Conservation (phyloP, 305 asterid species). For the Rubia tinctorum region DNA sequence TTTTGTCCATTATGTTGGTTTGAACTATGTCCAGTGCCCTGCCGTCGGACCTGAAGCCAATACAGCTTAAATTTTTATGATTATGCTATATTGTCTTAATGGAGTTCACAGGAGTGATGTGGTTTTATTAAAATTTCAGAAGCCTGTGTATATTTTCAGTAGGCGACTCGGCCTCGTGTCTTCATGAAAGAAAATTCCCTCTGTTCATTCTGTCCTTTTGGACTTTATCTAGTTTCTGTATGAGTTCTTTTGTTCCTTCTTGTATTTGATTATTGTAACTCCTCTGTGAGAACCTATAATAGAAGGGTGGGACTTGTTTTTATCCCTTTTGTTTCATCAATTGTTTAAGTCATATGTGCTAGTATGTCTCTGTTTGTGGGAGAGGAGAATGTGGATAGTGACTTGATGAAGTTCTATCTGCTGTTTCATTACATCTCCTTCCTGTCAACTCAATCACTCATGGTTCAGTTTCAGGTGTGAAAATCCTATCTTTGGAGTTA, state of each 20-base stretch:
- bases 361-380: not conserved
- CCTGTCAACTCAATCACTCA: not conserved
- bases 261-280: not conserved
- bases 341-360: not conserved
- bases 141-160: not conserved
- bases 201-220: not conserved
- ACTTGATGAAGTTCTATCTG: not conserved
- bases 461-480: slow-evolving; percentile 50
- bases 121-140: not conserved
- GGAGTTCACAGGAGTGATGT: not conserved
- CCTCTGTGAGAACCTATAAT: not conserved
- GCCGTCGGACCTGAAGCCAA: not conserved
- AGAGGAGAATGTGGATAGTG: not conserved
- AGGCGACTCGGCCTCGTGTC: not conserved
- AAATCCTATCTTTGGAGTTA: slow-evolving; percentile 46
- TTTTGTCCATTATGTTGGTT: not conserved
- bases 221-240: not conserved
- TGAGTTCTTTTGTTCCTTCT: not conserved
- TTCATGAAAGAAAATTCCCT: slow-evolving; percentile 1
- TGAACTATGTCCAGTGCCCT: not conserved
- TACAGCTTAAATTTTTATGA: not conserved
- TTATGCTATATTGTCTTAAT: not conserved
- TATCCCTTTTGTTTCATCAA: not conserved
- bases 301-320: not conserved
- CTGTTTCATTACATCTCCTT: not conserved